Evolutionary conservation across 73 alveolate species (phyloP).

Genomic region (Stentor coeruleus): DNA sequence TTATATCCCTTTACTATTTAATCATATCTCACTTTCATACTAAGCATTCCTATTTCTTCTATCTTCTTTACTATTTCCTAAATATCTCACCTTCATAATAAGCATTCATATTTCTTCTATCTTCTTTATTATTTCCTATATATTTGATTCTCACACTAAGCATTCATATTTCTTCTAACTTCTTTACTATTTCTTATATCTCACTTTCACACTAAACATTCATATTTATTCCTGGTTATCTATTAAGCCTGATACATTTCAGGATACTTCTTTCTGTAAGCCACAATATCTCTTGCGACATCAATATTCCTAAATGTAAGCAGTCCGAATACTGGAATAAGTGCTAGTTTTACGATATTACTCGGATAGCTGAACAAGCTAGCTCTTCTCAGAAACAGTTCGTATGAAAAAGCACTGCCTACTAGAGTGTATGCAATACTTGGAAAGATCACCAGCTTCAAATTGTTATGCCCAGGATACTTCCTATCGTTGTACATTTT

Average conservation of each 20-base stretch:
- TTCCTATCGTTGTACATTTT: conserved; percentile 22
- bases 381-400: conserved; percentile 3
- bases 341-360: conserved; percentile 1
- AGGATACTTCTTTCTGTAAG: conserved; percentile 23
- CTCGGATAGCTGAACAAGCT: conserved; percentile 4
- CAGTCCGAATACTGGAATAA: conserved; percentile 24
- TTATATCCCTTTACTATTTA: too few species aligned
- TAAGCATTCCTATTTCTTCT: too few species aligned
- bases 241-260: conserved; percentile 32
- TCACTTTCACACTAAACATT: too few species aligned
- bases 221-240: too few species aligned
- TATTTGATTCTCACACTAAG: too few species aligned
- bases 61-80: too few species aligned
- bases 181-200: too few species aligned
- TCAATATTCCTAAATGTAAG: not conserved
- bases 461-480: conserved; percentile 25
- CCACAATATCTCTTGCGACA: conserved; percentile 16
- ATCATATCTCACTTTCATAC: too few species aligned
- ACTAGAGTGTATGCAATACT: not conserved
- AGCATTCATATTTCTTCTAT: too few species aligned
- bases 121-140: too few species aligned
- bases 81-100: too few species aligned
- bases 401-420: conserved; percentile 6
- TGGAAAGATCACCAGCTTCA: conserved; percentile 11
- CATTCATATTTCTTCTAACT: too few species aligned